Evolutionary conservation across 1,139 yeast genomes (phyloP), one percentile per base, ranked within the genome.

Genomic region (Yamadazyma sp.): DNA sequence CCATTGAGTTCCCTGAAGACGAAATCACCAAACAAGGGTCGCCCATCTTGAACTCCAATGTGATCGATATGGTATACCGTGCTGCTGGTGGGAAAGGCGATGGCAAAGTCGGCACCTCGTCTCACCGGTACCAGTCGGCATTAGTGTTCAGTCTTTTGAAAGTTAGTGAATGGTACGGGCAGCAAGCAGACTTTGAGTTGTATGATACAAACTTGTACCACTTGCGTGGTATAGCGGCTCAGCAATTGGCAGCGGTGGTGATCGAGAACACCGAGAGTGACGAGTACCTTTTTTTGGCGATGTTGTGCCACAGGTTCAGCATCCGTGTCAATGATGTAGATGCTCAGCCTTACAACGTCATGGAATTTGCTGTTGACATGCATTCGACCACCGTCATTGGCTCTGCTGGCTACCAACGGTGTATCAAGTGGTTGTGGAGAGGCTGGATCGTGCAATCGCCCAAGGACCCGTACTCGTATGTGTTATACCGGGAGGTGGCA

Each of bases 351-450:
- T 64, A 72, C 14, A 83, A 79, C 59, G 95, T 89, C 0, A 66
- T 88, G 50, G 96, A 88, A 56, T 59, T 87, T 54, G 95, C 96
- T 0, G 91, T 87, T 20, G 96, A 88, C 57, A 79, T 82, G 77
- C 96, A 88, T 53, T 79, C 87, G 9, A 83, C 92, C 11, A 72
- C 75, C 15, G 82, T 87, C 15, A 86, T 88, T 53, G 81, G 88
- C 0, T 79, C 94, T 0, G 66, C 84, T 3, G 96, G 96, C 0
- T 88, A 80, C 59, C 96, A 88, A 60, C 67, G 95, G 42, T 87
- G 96, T 64, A 77, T 87, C 55, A 81, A 83, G 50, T 88, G 96
- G 95, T 62, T 88, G 39, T 88, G 96, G 96, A 69, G 91, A 44
- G 96, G 96, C 16, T 87, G 96, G 95, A 85, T 88, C 45, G 73